Evolutionary conservation across 352 stramenopile species (phyloP).

Genomic region (Phytophthora cryptogea): DNA sequence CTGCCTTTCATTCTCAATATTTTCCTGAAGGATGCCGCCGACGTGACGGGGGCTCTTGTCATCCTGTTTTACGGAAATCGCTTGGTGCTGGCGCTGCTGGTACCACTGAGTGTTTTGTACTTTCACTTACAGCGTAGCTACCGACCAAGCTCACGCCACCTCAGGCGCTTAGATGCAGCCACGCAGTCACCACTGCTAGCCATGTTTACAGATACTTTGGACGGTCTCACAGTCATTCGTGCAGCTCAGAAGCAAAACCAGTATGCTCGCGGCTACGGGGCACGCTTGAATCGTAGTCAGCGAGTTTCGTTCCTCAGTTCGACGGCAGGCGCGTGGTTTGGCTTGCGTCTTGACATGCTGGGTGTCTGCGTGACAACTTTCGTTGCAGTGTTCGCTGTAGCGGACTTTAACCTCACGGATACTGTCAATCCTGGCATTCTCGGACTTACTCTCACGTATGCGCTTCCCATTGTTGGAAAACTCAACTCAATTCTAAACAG

Average conservation of each 20-base stretch:
- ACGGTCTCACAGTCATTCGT: constrained; percentile 72
- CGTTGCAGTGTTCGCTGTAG: constrained; percentile 77
- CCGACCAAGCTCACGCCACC: constrained; percentile 72
- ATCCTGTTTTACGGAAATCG: constrained; percentile 85
- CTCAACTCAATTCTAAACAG: constrained; percentile 85
- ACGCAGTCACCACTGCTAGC: constrained; percentile 75
- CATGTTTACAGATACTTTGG: constrained; percentile 77
- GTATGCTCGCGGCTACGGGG: constrained; percentile 50
- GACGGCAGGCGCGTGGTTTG: constrained; percentile 84
- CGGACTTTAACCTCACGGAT: constrained; percentile 60
- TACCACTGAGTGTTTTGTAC: constrained; percentile 76
- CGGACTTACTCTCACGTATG: constrained; percentile 92
- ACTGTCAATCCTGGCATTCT: constrained; percentile 72
- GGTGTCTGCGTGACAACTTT: constrained; percentile 85
- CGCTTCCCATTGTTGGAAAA: constrained; percentile 87
- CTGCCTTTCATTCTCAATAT: constrained; percentile 91
- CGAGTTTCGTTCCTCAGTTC: constrained; percentile 75
- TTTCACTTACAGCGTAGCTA: constrained; percentile 66
- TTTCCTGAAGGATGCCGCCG: constrained; percentile 81
- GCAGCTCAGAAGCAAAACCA: constrained; percentile 48
- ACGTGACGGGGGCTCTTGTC: constrained; percentile 68
- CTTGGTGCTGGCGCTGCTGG: constrained; percentile 71
- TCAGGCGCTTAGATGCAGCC: constrained; percentile 71
- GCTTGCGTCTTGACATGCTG: constrained; percentile 82
- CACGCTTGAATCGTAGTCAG: constrained; percentile 66